Evolutionary conservation across 2,329 filamentous ascomycete species (phyloP), one percentile per base, ranked within the genome.

Genomic region (Aureobasidium namibiae): DNA sequence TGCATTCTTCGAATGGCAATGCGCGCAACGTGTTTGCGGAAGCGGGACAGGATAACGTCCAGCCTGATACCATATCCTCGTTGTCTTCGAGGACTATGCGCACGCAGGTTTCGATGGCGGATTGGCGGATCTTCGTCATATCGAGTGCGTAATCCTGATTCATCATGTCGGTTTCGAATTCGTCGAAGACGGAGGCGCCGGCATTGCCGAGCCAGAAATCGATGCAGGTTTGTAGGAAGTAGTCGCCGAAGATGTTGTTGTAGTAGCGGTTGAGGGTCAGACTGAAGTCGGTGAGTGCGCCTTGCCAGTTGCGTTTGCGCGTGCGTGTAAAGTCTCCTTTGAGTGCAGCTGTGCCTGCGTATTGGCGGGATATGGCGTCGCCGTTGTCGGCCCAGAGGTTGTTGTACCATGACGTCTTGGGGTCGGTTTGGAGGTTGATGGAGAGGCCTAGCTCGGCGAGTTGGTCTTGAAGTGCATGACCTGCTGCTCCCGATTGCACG

Each of bases 251-350:
- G 74, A 97, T 94, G 65, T 96, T 97, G 69, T 81, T 87, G 69
- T 84, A 87, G 69, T 86, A 86, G 41, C 90, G 79, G 26, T 89
- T 92, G 42, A 99, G 77, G 0, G 92, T 96, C 52, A 97, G 78
- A 0, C 91, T 90, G 53, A 96, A 84, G 68, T 99, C 94, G 36
- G 92, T 95, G 61, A 99, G 74, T 0, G 92, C 92, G 2, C 94
- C 94, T 1, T 89, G 86, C 67, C 95, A 94, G 69, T 97, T 88
- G 46, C 94, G 84, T 74, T 95, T 96, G 60, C 87, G 82, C 2
- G 92, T 96, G 45, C 94, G 83, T 1, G 94, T 99, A 69, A 92
- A 99, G 72, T 99, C 94, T 9, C 94, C 94, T 70, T 99, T 99
- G 74, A 99, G 84, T 0, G 94, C 94, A 2, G 91, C 90, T 0